A percentile compares a stretch with the other conserved stretches of the same genome.
phyloP scores from a whole-genome alignment of 2,329 filamentous ascomycete genomes.

The Dendrostoma leiphaemia region DNA sequence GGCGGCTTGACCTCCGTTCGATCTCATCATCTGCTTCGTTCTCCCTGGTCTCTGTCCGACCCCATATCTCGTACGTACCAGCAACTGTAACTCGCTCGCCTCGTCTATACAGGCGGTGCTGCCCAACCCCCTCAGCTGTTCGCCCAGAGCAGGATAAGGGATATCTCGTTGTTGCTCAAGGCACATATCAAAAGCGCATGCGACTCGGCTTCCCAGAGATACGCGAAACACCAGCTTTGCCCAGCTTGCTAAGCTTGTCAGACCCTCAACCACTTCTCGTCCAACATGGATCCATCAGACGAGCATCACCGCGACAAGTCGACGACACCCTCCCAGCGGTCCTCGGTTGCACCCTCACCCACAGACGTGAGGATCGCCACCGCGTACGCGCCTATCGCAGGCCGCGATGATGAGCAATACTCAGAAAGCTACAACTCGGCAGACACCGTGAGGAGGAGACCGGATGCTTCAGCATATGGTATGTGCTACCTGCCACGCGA shows the following conservation, averaged over 20 bases:
- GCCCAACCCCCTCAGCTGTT: too few species aligned
- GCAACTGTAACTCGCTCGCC: too few species aligned
- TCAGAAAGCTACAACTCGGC: slow-evolving; percentile 58
- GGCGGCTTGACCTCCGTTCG: not conserved
- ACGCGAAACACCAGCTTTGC: not conserved
- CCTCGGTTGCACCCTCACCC: slow-evolving; percentile 42
- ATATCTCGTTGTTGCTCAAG: too few species aligned
- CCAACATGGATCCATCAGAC: slow-evolving; percentile 44
- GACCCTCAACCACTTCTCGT: not conserved
- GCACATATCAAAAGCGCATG: too few species aligned
- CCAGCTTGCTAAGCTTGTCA: not conserved
- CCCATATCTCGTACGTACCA: too few species aligned
- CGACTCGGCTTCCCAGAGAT: slow-evolving; percentile 2
- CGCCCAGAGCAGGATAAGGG: too few species aligned
- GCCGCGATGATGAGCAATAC: slow-evolving; percentile 40
- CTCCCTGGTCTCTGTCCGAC: too few species aligned
- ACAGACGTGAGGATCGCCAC: slow-evolving; percentile 47
- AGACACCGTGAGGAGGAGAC: slow-evolving; percentile 58
- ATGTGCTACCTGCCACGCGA: slow-evolving; percentile 26
- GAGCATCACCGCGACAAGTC: slow-evolving; percentile 15
- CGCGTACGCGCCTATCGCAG: slow-evolving; percentile 32
- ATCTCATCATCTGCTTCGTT: too few species aligned
- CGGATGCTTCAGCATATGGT: slow-evolving; percentile 56
- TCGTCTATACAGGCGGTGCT: too few species aligned
- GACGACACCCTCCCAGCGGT: slow-evolving; percentile 12